These are phyloP conservation scores for Sanghuangporus baumii DNA, from an alignment of 1,284 basidiomycete genomes.

Conservation along the genomic window DNA sequence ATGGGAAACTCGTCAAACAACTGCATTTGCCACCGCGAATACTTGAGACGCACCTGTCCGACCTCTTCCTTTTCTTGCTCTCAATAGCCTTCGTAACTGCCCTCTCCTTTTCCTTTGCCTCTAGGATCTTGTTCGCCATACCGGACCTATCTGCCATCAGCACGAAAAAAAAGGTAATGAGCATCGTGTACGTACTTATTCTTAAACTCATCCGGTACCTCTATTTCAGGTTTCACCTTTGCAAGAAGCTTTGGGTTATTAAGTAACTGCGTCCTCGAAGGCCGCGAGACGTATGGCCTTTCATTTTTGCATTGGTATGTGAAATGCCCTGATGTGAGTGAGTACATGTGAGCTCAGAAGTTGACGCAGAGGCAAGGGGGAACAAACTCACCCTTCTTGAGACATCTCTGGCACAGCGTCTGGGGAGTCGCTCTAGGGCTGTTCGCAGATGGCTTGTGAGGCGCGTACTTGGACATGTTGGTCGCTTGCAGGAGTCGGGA, in stretches of 20 bases:
- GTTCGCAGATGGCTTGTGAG: constrained; percentile 54
- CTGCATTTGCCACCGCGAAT: neutral
- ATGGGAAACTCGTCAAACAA: neutral
- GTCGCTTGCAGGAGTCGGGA: neutral
- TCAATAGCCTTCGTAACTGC: constrained; percentile 29
- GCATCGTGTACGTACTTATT: constrained; percentile 45
- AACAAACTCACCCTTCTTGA: constrained; percentile 47
- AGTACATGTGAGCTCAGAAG: neutral
- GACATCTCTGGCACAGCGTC: constrained; percentile 76
- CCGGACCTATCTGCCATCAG: constrained; percentile 42
- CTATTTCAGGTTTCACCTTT: constrained; percentile 60
- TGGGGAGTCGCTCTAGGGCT: constrained; percentile 54
- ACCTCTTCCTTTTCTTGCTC: constrained; percentile 41
- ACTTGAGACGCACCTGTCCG: constrained; percentile 18
- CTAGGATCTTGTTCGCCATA: constrained; percentile 67
- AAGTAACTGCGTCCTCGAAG: constrained; percentile 70
- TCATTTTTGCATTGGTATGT: constrained; percentile 72
- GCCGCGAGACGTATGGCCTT: constrained; percentile 70
- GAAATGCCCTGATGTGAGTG: constrained; percentile 53
- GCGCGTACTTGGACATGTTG: constrained; percentile 75
- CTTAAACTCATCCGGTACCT: constrained; percentile 79
- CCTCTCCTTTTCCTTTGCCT: constrained; percentile 56
- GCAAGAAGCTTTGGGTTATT: constrained; percentile 62
- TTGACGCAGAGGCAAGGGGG: neutral
- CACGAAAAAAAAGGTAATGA: constrained; percentile 3